Evolutionary conservation across 2,329 filamentous ascomycete species (phyloP), one percentile per base, ranked within the genome.

Genomic region (Xylaria sp.): DNA sequence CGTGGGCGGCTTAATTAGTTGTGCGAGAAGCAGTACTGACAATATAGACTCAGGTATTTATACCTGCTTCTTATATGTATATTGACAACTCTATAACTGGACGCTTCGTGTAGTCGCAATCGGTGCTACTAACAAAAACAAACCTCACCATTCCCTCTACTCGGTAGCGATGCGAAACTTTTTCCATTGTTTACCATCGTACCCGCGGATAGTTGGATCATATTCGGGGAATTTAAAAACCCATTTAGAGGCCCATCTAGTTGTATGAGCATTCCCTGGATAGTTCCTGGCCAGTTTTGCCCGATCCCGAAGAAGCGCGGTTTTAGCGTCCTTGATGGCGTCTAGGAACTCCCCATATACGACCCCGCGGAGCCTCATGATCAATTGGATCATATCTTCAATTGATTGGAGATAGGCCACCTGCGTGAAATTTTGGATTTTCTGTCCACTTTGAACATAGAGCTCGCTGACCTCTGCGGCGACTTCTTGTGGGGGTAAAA

Each of bases 161-260:
- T 3, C 0, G 5, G 3, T 10, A 9, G 3, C 9, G 33, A 15
- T 15, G 4, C 4, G 1, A 11, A 2, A 4, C 11, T 15, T 40
- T 40, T 15, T 40, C 36, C 36, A 40, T 40, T 4, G 11, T 3
- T 13, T 40, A 40, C 36, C 11, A 40, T 13, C 36, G 36, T 13
- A 13, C 36, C 2, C 10, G 36, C 26, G 28, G 13, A 28, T 26
- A 23, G 2, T 33, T 33, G 42, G 44, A 51, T 58, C 20, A 33
- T 64, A 64, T 26, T 23, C 33, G 4, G 62, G 42, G 1, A 57
- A 15, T 42, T 51, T 20, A 26, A 64, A 63, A 38, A n/a, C 10
- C 60, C 62, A 64, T 6, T 31, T 7, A 28, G 53, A 42, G 23
- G 62, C 62, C 60, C 60, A 63, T 57, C 40, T 63, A 2, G 20